Conservation (phyloP, 345 rosid genomes). For the Acer saccharum region DNA sequence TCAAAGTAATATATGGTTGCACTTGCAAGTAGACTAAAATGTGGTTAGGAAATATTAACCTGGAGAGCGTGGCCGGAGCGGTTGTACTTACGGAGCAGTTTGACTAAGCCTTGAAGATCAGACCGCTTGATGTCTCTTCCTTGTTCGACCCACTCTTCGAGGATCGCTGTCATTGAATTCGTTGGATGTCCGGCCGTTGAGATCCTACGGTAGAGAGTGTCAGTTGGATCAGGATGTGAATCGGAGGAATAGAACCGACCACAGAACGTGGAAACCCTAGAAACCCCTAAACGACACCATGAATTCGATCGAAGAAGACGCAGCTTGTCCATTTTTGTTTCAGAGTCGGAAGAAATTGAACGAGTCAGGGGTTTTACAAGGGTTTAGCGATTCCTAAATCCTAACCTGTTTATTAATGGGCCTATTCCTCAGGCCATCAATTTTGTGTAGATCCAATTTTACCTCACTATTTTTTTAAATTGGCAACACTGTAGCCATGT, state of each 20-base stretch:
- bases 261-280: slow-evolving; percentile 1
- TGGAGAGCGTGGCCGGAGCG: slow-evolving; percentile 56
- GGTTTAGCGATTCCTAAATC: background rate
- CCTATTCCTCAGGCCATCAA: no score
- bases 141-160: slow-evolving; percentile 60
- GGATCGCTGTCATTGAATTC: slow-evolving; percentile 34
- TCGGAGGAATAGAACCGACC: slow-evolving; percentile 21
- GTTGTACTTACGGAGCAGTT: slow-evolving; percentile 39
- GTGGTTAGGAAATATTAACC: slow-evolving; percentile 25
- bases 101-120: slow-evolving; percentile 37
- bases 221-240: slow-evolving; percentile 22
- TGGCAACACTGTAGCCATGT: no score
- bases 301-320: slow-evolving; percentile 12
- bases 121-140: slow-evolving; percentile 33
- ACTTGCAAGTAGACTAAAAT: no score
- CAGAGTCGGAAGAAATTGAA: background rate
- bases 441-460: no score
- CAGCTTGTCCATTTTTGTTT: slow-evolving; percentile 10
- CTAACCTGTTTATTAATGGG: no score
- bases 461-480: no score
- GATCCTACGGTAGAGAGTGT: slow-evolving; percentile 39
- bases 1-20: no score
- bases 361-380: background rate
- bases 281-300: background rate
- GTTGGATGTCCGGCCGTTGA: slow-evolving; percentile 37